Evolutionary conservation across 1,284 basidiomycete species (phyloP).

Genomic region (Sporisorium iseilematis-ciliati): DNA sequence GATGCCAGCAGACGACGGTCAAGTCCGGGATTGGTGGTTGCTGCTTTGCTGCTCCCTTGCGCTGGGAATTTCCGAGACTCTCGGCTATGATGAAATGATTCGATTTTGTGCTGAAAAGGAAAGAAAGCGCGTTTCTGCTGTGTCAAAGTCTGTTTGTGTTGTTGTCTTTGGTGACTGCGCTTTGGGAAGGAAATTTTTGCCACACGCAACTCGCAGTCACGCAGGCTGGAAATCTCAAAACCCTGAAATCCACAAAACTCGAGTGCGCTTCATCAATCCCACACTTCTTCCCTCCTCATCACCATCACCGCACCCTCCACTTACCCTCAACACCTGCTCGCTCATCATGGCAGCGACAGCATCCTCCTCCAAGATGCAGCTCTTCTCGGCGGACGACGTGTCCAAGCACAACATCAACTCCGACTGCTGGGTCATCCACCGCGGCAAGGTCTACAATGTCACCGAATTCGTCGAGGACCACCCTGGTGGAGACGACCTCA

Average conservation of each 20-base stretch:
- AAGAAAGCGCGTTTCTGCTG: background rate
- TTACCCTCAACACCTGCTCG: conserved; percentile 6
- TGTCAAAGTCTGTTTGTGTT: background rate
- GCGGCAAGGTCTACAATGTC: conserved; percentile 72
- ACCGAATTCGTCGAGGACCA: conserved; percentile 73
- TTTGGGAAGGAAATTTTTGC: conserved; percentile 3
- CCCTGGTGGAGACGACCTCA: conserved; percentile 72
- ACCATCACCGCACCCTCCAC: background rate
- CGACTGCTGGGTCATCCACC: conserved; percentile 73
- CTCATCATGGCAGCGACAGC: conserved; percentile 26
- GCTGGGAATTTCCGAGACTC: too few relatives aligned
- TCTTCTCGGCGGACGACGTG: conserved; percentile 53
- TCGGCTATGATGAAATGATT: too few relatives aligned
- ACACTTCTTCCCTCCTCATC: background rate
- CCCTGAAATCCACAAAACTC: too few relatives aligned
- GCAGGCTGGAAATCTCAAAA: background rate
- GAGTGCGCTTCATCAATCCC: background rate
- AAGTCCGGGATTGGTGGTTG: too few relatives aligned
- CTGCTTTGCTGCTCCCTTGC: too few relatives aligned
- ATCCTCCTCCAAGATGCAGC: conserved; percentile 45
- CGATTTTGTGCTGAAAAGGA: too few relatives aligned
- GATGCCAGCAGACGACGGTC: too few relatives aligned
- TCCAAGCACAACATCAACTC: conserved; percentile 75
- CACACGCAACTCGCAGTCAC: conserved; percentile 8
- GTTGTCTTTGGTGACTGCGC: background rate